Evolutionary conservation across 1,284 basidiomycete species (phyloP).

Genomic region (Ceratobasidium papillatum): DNA sequence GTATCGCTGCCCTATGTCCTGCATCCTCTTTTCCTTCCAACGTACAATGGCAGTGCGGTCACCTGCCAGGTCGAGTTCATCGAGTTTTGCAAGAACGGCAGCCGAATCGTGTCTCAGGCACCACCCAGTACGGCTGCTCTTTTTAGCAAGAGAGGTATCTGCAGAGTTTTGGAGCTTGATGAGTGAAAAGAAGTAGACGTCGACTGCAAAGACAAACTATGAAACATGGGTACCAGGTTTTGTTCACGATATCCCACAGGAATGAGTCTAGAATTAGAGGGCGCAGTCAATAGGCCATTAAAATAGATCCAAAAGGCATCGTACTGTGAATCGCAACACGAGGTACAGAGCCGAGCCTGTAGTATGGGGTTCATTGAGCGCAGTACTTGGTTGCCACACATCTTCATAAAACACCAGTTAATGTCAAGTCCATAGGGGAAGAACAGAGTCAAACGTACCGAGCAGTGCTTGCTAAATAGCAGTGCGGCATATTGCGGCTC

Average conservation of each 20-base stretch:
- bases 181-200: neutral
- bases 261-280: neutral
- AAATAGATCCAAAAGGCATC: no score
- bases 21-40: neutral
- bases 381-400: no score
- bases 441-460: conserved; percentile 33
- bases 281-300: no score
- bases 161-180: neutral
- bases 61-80: neutral
- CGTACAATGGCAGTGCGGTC: neutral
- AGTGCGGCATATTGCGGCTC: conserved; percentile 31
- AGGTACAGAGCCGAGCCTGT: no score
- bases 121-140: neutral
- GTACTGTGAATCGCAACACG: no score
- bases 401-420: no score
- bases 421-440: no score
- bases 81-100: conserved; percentile 2
- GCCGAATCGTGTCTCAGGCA: neutral
- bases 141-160: neutral
- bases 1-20: neutral
- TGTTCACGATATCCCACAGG: neutral
- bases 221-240: neutral
- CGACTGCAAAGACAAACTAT: neutral
- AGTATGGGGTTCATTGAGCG: no score
- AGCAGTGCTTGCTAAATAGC: conserved; percentile 25